Evolutionary conservation across 805 yeast species (phyloP), one percentile per base, ranked within the genome.

Genomic region (Jamesozyma spencerorum): DNA sequence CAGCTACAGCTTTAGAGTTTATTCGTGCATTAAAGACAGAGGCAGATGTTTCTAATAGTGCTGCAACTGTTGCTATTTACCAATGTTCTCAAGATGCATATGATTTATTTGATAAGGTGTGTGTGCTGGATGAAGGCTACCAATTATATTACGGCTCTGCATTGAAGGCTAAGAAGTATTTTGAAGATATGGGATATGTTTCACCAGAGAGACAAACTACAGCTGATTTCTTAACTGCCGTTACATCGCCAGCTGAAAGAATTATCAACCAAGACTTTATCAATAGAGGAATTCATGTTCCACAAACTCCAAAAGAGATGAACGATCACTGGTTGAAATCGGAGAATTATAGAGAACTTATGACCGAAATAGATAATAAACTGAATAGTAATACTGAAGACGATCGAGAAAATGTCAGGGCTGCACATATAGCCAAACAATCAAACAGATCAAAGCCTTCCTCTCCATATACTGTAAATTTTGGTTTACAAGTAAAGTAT

Each of bases 1-100:
- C 81, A 14, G 79, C 81, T 18, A 74, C 79, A 30, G 79, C 81
- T 11, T 60, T 72, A 47, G 79, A 75, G 50, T 75, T 74, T 44
- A 69, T 73, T 40, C 63, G 69, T 51, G 77, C 79, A 28, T 63
- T 75, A 47, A 73, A 71, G 53, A 66, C 75, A 3, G 63, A 71
- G 18, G 75, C 79, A 63, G 42, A 67, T 44, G 60, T 77, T 27
- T 52, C 66, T 34, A 66, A 69, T 12, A 65, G 69, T n/a, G 68
- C 81, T 5, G 75, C 81, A 5, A 57, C 78, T 40, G 72, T 80
- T 43, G 79, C 85, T 29, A 75, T 80, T 34, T 74, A 75, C 51
- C 79, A 74, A 55, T 71, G 41, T 34, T 38, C 41, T 19, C 41
- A 38, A 29, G 41, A 38, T 17, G 41, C 41, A 12, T 38, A 38